phyloP scores from a whole-genome alignment of 768 basidiomycete genomes.

The Agrocybe praecox region DNA sequence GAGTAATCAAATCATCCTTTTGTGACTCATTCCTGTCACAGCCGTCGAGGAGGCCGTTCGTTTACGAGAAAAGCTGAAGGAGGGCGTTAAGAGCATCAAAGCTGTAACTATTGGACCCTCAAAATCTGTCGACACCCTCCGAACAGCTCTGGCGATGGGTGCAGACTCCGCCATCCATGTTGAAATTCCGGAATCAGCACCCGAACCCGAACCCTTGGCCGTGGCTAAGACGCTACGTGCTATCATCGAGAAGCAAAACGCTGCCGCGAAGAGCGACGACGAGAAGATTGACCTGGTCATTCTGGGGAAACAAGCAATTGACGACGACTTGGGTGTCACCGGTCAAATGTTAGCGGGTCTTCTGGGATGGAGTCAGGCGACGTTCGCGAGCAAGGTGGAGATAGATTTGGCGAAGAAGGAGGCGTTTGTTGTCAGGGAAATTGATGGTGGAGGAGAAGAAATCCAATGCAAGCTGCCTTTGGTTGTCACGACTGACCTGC shows the following conservation, averaged over 20 bases:
- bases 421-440: constrained; percentile 81
- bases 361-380: constrained; percentile 91
- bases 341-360: constrained; percentile 97
- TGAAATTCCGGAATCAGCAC: constrained; percentile 73
- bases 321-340: constrained; percentile 94
- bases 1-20: background rate
- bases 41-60: constrained; percentile 98
- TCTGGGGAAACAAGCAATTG: constrained; percentile 97
- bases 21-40: constrained; percentile 27
- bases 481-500: constrained; percentile 89
- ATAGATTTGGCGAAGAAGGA: constrained; percentile 64
- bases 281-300: constrained; percentile 83
- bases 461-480: constrained; percentile 79
- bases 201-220: constrained; percentile 85
- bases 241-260: constrained; percentile 64
- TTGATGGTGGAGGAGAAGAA: constrained; percentile 92
- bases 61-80: constrained; percentile 83
- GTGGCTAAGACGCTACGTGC: constrained; percentile 86
- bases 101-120: constrained; percentile 94
- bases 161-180: constrained; percentile 93
- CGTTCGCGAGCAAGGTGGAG: constrained; percentile 89
- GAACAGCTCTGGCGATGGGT: constrained; percentile 97
- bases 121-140: constrained; percentile 86
- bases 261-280: constrained; percentile 29
- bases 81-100: constrained; percentile 81